phyloP scores from a whole-genome alignment of 2,329 filamentous ascomycete genomes.

The Cladosporium sp. region DNA sequence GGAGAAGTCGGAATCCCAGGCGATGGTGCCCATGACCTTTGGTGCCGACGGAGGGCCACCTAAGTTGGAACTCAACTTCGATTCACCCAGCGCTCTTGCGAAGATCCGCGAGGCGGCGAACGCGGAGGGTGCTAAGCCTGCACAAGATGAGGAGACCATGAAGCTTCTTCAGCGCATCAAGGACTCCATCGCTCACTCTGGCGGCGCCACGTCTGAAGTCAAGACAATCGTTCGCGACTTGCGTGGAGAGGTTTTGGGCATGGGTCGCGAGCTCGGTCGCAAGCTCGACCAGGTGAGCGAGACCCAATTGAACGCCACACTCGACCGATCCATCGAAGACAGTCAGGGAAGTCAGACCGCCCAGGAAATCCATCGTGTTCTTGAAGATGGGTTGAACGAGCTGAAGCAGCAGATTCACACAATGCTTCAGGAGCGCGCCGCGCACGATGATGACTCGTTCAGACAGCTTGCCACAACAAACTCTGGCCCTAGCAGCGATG shows the following conservation, averaged over 20 bases:
- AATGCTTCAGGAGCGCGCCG: constrained; percentile 74
- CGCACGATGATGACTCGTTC: constrained; percentile 37
- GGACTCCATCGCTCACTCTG: constrained; percentile 83
- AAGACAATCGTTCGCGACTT: constrained; percentile 88
- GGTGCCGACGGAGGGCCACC: constrained; percentile 39
- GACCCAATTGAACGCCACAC: constrained; percentile 30
- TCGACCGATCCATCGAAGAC: constrained; percentile 46
- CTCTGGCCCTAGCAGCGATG: constrained; percentile 57
- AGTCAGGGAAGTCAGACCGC: constrained; percentile 48
- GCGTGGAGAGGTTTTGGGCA: constrained; percentile 87
- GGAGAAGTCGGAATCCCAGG: constrained; percentile 54
- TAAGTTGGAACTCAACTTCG: constrained; percentile 38
- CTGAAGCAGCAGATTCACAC: constrained; percentile 82
- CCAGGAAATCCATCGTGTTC: constrained; percentile 72
- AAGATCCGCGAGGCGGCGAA: constrained; percentile 27
- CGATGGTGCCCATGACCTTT: constrained; percentile 51
- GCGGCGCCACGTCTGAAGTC: constrained; percentile 86
- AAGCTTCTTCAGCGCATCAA: constrained; percentile 84
- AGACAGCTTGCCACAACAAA: constrained; percentile 45
- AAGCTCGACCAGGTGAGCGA: constrained; percentile 71
- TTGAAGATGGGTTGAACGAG: constrained; percentile 77
- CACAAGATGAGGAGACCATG: constrained; percentile 73
- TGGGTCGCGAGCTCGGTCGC: constrained; percentile 87
- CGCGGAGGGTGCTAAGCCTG: constrained; percentile 47
- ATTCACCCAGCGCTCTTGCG: constrained; percentile 28